Evolutionary conservation across 2,329 filamentous ascomycete species (phyloP).

Genomic region (Paraconiothyrium brasiliense): DNA sequence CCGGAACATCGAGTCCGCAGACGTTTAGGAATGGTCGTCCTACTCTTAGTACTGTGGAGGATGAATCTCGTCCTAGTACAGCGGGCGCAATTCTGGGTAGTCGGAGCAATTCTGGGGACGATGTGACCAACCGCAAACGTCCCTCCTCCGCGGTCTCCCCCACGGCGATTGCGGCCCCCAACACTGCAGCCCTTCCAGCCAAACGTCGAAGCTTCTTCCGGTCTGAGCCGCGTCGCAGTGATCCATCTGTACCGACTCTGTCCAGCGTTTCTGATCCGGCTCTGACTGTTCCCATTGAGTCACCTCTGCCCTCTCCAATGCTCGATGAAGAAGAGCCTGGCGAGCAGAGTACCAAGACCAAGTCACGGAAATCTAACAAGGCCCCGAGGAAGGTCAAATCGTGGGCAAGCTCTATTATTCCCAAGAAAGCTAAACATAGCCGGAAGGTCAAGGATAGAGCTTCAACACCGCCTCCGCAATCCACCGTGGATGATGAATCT

Average conservation of each 20-base stretch:
- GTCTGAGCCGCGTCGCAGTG: slow-evolving; percentile 62
- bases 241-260: slow-evolving; percentile 45
- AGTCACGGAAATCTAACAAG: slow-evolving; percentile 64
- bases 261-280: slow-evolving; percentile 47
- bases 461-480: slow-evolving; percentile 40
- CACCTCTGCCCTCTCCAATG: slow-evolving; percentile 39
- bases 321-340: slow-evolving; percentile 40
- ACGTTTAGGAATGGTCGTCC: slow-evolving; percentile 53
- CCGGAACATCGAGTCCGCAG: slow-evolving; percentile 60
- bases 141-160: slow-evolving; percentile 50
- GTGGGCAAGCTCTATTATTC: slow-evolving; percentile 74
- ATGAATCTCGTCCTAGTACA: slow-evolving; percentile 68
- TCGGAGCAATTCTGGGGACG: slow-evolving; percentile 38
- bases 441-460: slow-evolving; percentile 55
- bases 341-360: slow-evolving; percentile 55
- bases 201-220: slow-evolving; percentile 52
- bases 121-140: slow-evolving; percentile 41
- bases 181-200: slow-evolving; percentile 28
- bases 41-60: slow-evolving; percentile 52
- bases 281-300: slow-evolving; percentile 38
- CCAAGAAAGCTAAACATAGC: slow-evolving; percentile 65
- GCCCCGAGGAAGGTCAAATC: slow-evolving; percentile 76
- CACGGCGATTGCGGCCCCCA: slow-evolving; percentile 29
- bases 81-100: slow-evolving; percentile 74
- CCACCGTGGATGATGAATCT: slow-evolving; percentile 37